Evolutionary conservation across 2,329 filamentous ascomycete species (phyloP), one percentile per base, ranked within the genome.

Genomic region (Teratosphaeria zuluensis): DNA sequence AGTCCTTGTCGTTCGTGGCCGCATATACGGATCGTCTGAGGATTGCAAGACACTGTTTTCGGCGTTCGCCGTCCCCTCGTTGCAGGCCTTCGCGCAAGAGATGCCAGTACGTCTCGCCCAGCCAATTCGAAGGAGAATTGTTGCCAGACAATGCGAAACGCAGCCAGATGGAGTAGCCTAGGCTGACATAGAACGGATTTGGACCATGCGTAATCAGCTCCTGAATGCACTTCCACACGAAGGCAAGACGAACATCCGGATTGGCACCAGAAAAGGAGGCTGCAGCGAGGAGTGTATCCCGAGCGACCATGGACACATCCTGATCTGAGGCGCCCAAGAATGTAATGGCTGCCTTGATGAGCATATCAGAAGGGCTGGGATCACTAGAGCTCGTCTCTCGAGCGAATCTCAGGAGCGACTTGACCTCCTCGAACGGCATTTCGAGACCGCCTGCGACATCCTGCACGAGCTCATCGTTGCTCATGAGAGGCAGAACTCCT

Each of bases 21-120:
- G 71, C 61, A 2, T 65, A 61, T 14, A 79, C 61, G 1, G 77
- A 78, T 14, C 70, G 70, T 31, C 70, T 70, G 53, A 79, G 66
- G 16, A 79, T 78, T 1, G 72, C 73, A 4, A 80, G 72, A 61
- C 75, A 76, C 56, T 73, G 74, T 58, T 79, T 79, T 12, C 76
- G 73, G 57, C 76, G 72, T 62, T 80, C 77, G 4, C 70, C 70
- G 58, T 75, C 75, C 7, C 77, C 77, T 21, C 66, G 61, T n/a
- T 73, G 63, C 11, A 79, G 65, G 1, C 75, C 76, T 4, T 61
- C 55, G 16, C 71, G 70, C 1, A 79, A 58, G 19, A 66, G 64
- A 2, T 63, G 56, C 77, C 77, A 79, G 58, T 79, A 79, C 1
- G 66, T 24, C n/a, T 57, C 48, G 33, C 61, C 58, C 16, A 58